Evolutionary conservation across 805 yeast species (phyloP), one percentile per base, ranked within the genome.

Genomic region (Monosporozyma solicola): DNA sequence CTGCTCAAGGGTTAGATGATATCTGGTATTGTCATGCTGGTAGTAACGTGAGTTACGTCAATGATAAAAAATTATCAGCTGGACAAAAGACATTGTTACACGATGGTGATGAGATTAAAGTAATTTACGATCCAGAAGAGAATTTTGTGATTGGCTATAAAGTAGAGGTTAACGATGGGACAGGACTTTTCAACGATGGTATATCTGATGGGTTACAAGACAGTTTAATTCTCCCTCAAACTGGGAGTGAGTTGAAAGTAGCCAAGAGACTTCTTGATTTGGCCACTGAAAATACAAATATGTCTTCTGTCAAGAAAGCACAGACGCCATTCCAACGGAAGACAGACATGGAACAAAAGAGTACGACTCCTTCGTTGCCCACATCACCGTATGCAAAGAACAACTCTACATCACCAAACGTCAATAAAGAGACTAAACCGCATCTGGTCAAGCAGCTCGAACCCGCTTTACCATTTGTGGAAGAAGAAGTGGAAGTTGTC

Each of bases 1-100:
- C 91, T 0, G 90, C 89, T 0, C 84, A 80, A 68, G 84, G 84
- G 54, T 69, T 83, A 7, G 87, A 83, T 53, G 90, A 83, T 62
- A 74, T 87, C 15, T 89, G 95, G 95, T 71, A 91, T 32, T 69
- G 87, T 48, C 96, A 90, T 59, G 79, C 74, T 56, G 85, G 94
- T 53, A 80, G 95, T 0, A 91, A 90, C 66, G 84, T 87, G 2
- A 86, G 96, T 63, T 80, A 74, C 59, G 77, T 91, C 7, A 87
- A 89, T 61, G 78, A 78, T 7, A 66, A 70, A 7, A 74, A 74
- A 49, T 64, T 87, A 47, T 84, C 85, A 0, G 80, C 80, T 55
- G 84, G 85, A 2, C 74, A 78, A 33, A 87, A 87, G 59, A 76
- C 75, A 0, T 75, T 80, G 51, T 61, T 91, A 0, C 80, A 74